A percentile compares a stretch with the other conserved stretches of the same genome.
phyloP scores from a whole-genome alignment of 805 yeast genomes.

The Vanderwaltozyma yarrowii region DNA sequence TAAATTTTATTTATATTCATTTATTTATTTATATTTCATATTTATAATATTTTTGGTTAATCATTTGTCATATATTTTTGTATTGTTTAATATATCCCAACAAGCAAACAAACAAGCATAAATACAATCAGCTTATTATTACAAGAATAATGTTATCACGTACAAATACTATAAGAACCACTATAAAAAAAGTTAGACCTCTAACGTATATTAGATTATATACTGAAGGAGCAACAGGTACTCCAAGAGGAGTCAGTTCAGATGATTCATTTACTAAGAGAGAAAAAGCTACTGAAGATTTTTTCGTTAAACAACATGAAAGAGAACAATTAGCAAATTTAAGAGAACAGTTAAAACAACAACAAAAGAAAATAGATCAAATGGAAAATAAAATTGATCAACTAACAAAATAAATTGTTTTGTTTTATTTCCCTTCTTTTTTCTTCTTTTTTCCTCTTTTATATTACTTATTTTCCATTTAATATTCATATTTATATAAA shows the following conservation, averaged over 20 bases:
- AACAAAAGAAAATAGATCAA: conserved; percentile 48
- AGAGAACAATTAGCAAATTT: conserved; percentile 73
- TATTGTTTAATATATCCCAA: too few relatives aligned
- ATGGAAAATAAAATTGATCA: conserved; percentile 37
- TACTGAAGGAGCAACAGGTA: conserved; percentile 54
- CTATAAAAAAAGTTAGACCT: not conserved
- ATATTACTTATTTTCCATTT: too few relatives aligned
- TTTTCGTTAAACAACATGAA: conserved; percentile 79
- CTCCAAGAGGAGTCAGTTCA: conserved; percentile 37
- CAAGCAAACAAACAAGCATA: too few relatives aligned
- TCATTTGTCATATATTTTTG: too few relatives aligned
- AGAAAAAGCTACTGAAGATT: conserved; percentile 87
- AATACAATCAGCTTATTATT: too few relatives aligned
- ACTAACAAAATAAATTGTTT: conserved; percentile 10
- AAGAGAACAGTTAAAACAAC: conserved; percentile 67
- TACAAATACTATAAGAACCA: not conserved
- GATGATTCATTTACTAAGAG: conserved; percentile 67
- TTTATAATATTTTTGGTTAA: too few relatives aligned
- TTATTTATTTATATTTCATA: too few relatives aligned
- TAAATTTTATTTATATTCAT: too few relatives aligned
- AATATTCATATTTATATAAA: too few relatives aligned
- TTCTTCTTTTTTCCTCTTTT: not conserved
- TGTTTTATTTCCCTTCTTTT: not conserved
- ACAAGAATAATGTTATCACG: conserved; percentile 4
- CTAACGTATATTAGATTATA: conserved; percentile 18